A percentile compares a stretch with the other conserved stretches of the same genome.
Conservation (phyloP, 1,139 yeast genomes). For the Lodderomyces orthopsilosis region DNA sequence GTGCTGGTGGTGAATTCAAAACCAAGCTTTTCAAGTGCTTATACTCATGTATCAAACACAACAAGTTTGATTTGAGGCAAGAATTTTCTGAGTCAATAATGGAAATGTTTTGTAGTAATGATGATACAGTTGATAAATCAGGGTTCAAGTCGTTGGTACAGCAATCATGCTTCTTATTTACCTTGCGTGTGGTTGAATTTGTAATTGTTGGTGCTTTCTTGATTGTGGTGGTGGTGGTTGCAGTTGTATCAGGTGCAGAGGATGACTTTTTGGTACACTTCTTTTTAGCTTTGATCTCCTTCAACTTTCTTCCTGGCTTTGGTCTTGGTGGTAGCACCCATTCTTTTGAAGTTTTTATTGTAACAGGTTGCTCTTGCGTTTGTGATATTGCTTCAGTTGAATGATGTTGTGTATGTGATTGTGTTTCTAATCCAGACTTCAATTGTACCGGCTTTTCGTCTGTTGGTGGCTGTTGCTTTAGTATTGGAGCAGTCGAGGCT, state of each 20-base stretch:
- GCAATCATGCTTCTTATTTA: background rate
- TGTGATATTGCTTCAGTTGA: background rate
- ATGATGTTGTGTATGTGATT: background rate
- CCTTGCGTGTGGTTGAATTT: background rate
- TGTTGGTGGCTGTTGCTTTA: constrained; percentile 1
- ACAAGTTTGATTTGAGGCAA: constrained; percentile 34
- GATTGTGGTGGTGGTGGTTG: constrained; percentile 3
- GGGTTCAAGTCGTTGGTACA: background rate
- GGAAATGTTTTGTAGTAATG: constrained; percentile 21
- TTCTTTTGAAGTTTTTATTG: constrained; percentile 59
- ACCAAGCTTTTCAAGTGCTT: constrained; percentile 37
- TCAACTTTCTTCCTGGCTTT: constrained; percentile 79
- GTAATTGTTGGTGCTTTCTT: constrained; percentile 1
- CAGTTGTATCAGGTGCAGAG: background rate
- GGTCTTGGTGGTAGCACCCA: constrained; percentile 94
- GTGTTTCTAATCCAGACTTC: no score
- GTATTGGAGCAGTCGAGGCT: background rate
- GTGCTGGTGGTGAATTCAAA: constrained; percentile 16
- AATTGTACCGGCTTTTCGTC: background rate
- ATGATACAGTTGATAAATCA: constrained; percentile 3
- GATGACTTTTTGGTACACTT: constrained; percentile 4
- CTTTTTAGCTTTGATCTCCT: constrained; percentile 9
- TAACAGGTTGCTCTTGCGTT: constrained; percentile 3
- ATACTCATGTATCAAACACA: constrained; percentile 42
- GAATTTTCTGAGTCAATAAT: constrained; percentile 35